These are phyloP conservation scores for Erythrophleum ivorense DNA, from an alignment of 331 rosid species.

Conservation along the genomic window DNA sequence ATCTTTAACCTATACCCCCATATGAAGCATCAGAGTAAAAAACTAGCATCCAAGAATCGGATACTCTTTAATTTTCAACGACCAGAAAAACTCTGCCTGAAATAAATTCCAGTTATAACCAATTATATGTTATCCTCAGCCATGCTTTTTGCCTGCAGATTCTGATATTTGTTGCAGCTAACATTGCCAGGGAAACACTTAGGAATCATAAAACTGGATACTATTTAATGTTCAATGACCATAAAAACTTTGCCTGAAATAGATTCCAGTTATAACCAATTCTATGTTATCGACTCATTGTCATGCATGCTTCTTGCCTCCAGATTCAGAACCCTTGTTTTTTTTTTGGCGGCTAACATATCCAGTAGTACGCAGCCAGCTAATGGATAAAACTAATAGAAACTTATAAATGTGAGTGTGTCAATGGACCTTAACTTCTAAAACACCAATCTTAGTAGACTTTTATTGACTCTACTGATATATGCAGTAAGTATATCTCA, in stretches of 20 bases:
- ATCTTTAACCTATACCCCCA: background rate
- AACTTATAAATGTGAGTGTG: background rate
- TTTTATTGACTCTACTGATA: background rate
- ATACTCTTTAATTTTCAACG: background rate
- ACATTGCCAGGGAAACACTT: background rate
- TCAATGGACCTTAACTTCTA: background rate
- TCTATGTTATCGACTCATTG: conserved; percentile 1
- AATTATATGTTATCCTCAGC: conserved; percentile 7
- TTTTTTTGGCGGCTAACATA: background rate
- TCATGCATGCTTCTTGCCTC: background rate
- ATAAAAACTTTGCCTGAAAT: background rate
- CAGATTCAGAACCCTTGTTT: background rate
- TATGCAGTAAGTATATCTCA: background rate
- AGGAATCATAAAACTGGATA: background rate
- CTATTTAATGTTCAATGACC: background rate
- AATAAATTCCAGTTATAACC: conserved; percentile 7
- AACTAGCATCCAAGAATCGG: background rate
- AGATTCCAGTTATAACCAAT: conserved; percentile 8
- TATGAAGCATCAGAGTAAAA: background rate
- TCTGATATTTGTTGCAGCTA: background rate
- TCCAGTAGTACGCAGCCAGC: background rate
- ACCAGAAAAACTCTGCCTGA: background rate
- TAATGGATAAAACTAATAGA: background rate
- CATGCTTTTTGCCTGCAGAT: background rate
- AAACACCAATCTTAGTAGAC: background rate